Evolutionary conservation across 2,329 filamentous ascomycete species (phyloP), one percentile per base, ranked within the genome.

Genomic region (Colletotrichum higginsianum): DNA sequence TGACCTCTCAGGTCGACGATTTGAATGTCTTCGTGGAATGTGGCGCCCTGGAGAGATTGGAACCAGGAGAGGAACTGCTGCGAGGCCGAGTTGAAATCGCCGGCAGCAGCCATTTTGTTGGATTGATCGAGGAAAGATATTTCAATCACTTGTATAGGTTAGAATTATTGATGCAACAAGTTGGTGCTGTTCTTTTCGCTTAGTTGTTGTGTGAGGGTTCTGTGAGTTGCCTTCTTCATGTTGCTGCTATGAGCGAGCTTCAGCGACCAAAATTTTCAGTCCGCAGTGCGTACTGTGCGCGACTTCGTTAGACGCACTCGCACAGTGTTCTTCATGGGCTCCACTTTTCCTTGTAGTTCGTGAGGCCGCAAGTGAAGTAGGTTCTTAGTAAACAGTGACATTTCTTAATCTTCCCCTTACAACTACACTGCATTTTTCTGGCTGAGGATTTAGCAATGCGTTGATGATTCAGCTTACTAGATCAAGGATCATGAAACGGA

Each of bases 1-100:
- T 82, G 81, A n/a, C 75, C 77, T 30, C 88, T 82, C 64, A 90
- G 78, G 75, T 91, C 88, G 30, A 81, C 82, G 57, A 90, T 86
- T 72, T 84, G 79, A 58, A 90, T 87, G 35, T 85, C 80, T 2
- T 83, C 77, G 67, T 88, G 88, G 64, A 91, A 89, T 5, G 83
- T 86, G 4, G 88, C 85, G 21, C 87, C 87, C 0, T 87, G 84
- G 67, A 85, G 80, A 6, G 81, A 76, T 66, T 81, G 84, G 79
- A 90, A 90, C 89, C 89, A 91, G 18, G 78, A 74, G 40, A 89
- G 74, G 74, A 90, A 90, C 2, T 76, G 79, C 42, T 80, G 76
- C 0, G 87, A 86, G 61, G 79, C 81, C 44, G 78, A 73, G 11
- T 84, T 76, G 66, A 89, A 90, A 18, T 81, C 79, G 16, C 77